Conservation (phyloP, 768 basidiomycete species). For the Lactarius sanguifluus region DNA sequence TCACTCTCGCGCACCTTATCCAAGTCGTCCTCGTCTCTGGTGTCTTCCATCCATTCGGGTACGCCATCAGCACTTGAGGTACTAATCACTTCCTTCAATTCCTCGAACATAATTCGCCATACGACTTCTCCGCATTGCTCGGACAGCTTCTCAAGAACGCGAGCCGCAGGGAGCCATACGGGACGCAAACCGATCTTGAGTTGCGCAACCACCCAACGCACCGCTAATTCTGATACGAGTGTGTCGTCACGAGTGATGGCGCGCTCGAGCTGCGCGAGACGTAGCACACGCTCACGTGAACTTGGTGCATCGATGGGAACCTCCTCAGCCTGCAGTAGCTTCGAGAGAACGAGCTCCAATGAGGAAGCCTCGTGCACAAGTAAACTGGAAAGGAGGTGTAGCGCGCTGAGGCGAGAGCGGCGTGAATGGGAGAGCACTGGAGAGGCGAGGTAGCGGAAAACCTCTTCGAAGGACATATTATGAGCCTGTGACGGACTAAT, state of each 20-base stretch:
- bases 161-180: conserved; percentile 79
- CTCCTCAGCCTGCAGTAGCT: conserved; percentile 79
- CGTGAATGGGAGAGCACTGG: conserved; percentile 74
- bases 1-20: conserved; percentile 60
- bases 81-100: conserved; percentile 46
- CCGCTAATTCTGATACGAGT: conserved; percentile 59
- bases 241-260: conserved; percentile 56
- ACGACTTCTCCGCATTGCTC: conserved; percentile 63
- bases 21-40: conserved; percentile 30
- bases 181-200: conserved; percentile 93
- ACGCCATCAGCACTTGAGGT: conserved; percentile 25
- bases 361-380: conserved; percentile 46
- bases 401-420: conserved; percentile 56
- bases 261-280: conserved; percentile 69
- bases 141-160: conserved; percentile 55
- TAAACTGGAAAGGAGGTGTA: conserved; percentile 61
- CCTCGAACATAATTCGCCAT: conserved; percentile 69
- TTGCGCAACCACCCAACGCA: conserved; percentile 78
- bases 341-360: conserved; percentile 54
- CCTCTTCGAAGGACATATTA: conserved; percentile 41
- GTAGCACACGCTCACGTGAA: conserved; percentile 79
- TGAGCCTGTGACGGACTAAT: conserved; percentile 25
- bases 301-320: conserved; percentile 75
- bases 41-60: conserved; percentile 34
- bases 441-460: conserved; percentile 53